phyloP scores from a whole-genome alignment of 2,329 filamentous ascomycete species.

The Nigrospora oryzae region DNA sequence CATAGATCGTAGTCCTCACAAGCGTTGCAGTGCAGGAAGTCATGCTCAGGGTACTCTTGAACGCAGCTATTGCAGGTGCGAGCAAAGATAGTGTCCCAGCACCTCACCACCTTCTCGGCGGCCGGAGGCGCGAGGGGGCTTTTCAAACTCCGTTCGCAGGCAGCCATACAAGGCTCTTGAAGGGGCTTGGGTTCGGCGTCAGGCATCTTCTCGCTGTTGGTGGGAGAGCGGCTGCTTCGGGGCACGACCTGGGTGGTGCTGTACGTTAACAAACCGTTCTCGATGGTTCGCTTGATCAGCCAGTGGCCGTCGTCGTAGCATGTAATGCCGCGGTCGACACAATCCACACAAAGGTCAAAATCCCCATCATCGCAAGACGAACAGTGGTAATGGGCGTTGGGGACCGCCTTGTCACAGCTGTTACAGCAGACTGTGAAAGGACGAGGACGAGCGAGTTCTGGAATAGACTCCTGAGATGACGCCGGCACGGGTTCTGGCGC shows the following conservation, averaged over 20 bases:
- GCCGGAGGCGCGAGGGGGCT: constrained; percentile 12
- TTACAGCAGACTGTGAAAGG: constrained; percentile 91
- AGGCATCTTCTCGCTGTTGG: constrained; percentile 4
- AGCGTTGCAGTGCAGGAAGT: constrained; percentile 75
- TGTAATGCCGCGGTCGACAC: constrained; percentile 65
- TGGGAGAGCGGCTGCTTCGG: constrained; percentile 37
- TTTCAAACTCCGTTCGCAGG: background rate
- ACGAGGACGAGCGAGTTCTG: constrained; percentile 10
- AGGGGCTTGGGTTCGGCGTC: too few relatives aligned
- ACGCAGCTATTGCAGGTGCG: constrained; percentile 66
- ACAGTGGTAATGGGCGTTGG: constrained; percentile 87
- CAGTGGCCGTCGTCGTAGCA: constrained; percentile 79
- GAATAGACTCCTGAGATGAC: background rate
- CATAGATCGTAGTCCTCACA: constrained; percentile 94
- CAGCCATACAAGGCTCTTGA: too few relatives aligned
- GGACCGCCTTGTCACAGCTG: constrained; percentile 70
- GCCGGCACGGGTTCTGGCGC: background rate
- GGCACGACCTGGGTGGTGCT: constrained; percentile 78
- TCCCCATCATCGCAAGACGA: constrained; percentile 88
- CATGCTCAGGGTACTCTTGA: constrained; percentile 61
- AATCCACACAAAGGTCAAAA: constrained; percentile 82
- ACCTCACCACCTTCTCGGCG: constrained; percentile 1
- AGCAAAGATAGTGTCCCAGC: constrained; percentile 3
- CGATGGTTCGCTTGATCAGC: constrained; percentile 85
- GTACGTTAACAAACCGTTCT: constrained; percentile 69